Base-by-base conservation (phyloP, 768 basidiomycete species). In the Dioszegia aurantiaca region DNA sequence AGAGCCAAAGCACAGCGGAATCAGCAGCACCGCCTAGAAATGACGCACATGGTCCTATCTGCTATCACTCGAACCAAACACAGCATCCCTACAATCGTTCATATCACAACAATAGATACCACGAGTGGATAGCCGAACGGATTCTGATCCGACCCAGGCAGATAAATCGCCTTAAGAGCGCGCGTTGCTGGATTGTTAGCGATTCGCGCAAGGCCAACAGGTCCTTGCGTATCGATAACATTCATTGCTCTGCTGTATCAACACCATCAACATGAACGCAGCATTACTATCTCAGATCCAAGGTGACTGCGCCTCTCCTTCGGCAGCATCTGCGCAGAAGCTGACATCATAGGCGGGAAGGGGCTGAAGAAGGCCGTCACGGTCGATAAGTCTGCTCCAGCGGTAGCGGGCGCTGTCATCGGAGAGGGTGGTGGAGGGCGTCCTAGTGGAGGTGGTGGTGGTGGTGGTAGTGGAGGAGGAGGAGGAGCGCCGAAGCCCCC, bases 301-400 rank as follows among this genome's bases (percentile, higher is more conserved):
- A 61, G 57, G 72, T 72, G 21, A 44, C 65, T 59, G 6, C 16
- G 1, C 37, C 49, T 27, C 14, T 11, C 9, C 3, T 40, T 28
- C 33, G 10, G 14, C 17, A 19, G 24, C 3, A 21, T 2, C 23
- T 21, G 2, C 10, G 12, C 11, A 17, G 3, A 26, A 14, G 17
- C 51, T 52, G 49, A 56, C 55, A 33, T 51, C 26, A 30, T 52
- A 77, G 82, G 86, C 0, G 90, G 91, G 27, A 90, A 83, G 77
- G 82, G 58, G 58, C 81, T 95, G 55, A 91, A 86, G 80, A 94
- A 92, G 76, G 79, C 88, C 3, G 82, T 83, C 55, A 94, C 89
- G 2, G 82, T 86, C 80, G 91, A 94, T 59, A 69, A 78, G 55
- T 73, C 73, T 19, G 59, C 27, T 41, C 73, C 73, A 10, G 41